Evolutionary conservation across 768 basidiomycete genomes (phyloP), one percentile per base, ranked within the genome.

Genomic region (Coprinellus micaceus): DNA sequence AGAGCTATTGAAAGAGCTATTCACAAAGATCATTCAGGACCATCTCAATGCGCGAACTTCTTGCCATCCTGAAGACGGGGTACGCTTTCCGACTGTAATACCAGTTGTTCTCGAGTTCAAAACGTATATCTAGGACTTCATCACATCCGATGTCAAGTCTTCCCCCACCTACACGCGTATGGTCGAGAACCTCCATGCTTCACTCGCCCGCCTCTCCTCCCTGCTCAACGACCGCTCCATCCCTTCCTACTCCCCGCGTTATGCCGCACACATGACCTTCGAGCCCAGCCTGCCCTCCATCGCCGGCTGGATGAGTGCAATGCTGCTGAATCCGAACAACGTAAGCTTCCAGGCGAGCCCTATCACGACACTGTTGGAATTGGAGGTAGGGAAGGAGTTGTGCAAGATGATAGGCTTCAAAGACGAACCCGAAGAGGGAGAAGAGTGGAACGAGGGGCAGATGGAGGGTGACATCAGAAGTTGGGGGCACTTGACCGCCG

Each of bases 401-500:
- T 77, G 73, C 56, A 62, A 64, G 46, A 73, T 78, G 74, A 54
- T 78, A 9, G 76, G 77, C 4, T 76, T n/a, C n/a, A n/a, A n/a
- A n/a, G n/a, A n/a, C n/a, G n/a, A n/a, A n/a, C n/a, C n/a, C n/a
- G n/a, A n/a, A n/a, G n/a, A n/a, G 69, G 48, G 49, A 57, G n/a
- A 52, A 57, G n/a, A 56, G 56, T n/a, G 46, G 58, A 33, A 33
- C 6, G 6, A 13, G 33, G 33, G 13, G 33, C 33, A 33, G 33
- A 33, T 33, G 33, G 33, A 33, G 6, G 33, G 6, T 12, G 66
- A 59, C 25, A 33, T 56, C 4, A 37, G 33, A 21, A n/a, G 24
- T 9, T 79, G 77, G 77, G 78, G 77, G 0, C 78, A 80, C 59
- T 70, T 80, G 45, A 67, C 77, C 9, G 71, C 67, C 37, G 77